A percentile compares a stretch with the other conserved stretches of the same genome.
Evolutionary conservation across 2,329 filamentous ascomycete species (phyloP).

Genomic region (Pseudogymnoascus sp.): DNA sequence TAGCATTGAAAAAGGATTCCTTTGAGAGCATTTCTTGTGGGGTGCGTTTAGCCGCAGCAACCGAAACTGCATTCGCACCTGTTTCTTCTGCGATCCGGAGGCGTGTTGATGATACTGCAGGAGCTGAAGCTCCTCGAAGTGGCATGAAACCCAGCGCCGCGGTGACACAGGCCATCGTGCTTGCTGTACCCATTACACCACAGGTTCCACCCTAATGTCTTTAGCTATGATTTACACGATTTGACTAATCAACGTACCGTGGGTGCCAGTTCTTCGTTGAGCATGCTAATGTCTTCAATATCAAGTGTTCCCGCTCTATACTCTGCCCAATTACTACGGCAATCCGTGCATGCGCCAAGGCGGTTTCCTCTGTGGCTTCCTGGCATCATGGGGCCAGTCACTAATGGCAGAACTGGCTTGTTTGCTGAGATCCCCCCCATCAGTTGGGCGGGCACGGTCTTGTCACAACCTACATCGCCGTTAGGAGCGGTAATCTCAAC

Average conservation of each 20-base stretch:
- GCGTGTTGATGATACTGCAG: slow-evolving; percentile 43
- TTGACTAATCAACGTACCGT: slow-evolving; percentile 39
- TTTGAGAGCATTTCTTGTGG: slow-evolving; percentile 38
- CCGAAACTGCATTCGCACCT: slow-evolving; percentile 39
- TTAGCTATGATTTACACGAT: neutral
- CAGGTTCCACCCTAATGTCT: slow-evolving; percentile 35
- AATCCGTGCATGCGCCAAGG: slow-evolving; percentile 68
- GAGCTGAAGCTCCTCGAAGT: slow-evolving; percentile 42
- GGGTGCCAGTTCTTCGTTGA: slow-evolving; percentile 67
- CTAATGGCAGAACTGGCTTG: slow-evolving; percentile 59
- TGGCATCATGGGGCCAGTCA: slow-evolving; percentile 70
- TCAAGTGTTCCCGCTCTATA: slow-evolving; percentile 59
- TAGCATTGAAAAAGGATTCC: slow-evolving; percentile 41
- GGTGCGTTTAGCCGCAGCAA: slow-evolving; percentile 30
- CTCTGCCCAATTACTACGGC: slow-evolving; percentile 63
- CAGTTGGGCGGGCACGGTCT: slow-evolving; percentile 64
- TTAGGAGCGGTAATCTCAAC: neutral
- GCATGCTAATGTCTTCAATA: slow-evolving; percentile 60
- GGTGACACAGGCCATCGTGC: slow-evolving; percentile 47
- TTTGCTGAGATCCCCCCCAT: slow-evolving; percentile 72
- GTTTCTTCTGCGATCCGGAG: slow-evolving; percentile 47
- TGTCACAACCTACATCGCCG: slow-evolving; percentile 53
- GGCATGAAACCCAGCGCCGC: slow-evolving; percentile 46
- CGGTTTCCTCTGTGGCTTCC: slow-evolving; percentile 56
- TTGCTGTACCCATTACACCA: slow-evolving; percentile 51